Conservation (phyloP, 176 grass and related monocot species). For the Canna indica region DNA sequence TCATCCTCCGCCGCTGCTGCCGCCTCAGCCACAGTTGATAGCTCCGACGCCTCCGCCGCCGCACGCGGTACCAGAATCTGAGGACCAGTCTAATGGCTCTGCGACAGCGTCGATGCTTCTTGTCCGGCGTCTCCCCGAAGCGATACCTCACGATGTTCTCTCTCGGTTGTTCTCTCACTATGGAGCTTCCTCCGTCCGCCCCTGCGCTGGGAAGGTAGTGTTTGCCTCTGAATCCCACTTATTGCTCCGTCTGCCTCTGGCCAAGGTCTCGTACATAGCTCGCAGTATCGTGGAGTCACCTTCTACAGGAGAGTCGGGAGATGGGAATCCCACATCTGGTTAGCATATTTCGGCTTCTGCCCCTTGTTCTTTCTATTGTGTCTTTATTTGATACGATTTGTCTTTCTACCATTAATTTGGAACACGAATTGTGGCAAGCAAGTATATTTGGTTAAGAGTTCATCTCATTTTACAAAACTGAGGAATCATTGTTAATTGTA, state of each 20-base stretch:
- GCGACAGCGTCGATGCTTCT: no score
- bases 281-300: slow-evolving; percentile 95
- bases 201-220: slow-evolving; percentile 39
- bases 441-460: slow-evolving; percentile 71
- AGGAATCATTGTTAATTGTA: not conserved
- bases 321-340: slow-evolving; percentile 99
- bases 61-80: no score
- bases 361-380: not conserved
- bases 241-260: no score
- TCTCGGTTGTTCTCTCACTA: no score
- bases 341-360: not conserved
- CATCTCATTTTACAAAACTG: not conserved
- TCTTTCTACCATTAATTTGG: slow-evolving; percentile 7
- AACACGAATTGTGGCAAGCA: slow-evolving; percentile 95
- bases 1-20: no score
- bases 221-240: no score
- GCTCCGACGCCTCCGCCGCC: no score
- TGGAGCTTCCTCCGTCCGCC: not conserved
- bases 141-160: no score
- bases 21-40: no score
- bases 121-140: no score
- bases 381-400: not conserved
- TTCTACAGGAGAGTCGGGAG: slow-evolving; percentile 90
- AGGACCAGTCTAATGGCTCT: no score
- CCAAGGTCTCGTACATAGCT: slow-evolving; percentile 90